Evolutionary conservation across 2,329 filamentous ascomycete species (phyloP).

Genomic region (Didymella sp.): DNA sequence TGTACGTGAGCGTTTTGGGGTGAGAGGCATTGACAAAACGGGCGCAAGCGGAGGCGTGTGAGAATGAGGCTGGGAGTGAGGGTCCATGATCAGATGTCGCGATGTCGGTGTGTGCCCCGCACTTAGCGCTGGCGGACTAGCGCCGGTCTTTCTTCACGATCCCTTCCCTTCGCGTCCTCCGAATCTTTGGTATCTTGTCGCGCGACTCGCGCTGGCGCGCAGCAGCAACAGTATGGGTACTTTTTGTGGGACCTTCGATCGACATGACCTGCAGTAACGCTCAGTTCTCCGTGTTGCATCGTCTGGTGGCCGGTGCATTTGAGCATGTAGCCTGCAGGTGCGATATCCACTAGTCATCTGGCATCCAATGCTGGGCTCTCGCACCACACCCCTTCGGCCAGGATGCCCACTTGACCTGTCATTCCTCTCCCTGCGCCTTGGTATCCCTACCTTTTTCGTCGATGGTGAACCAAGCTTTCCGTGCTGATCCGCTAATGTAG

Average conservation of each 20-base stretch:
- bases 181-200: slow-evolving; percentile 19
- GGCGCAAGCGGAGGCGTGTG: slow-evolving; percentile 19
- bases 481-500: slow-evolving; percentile 45
- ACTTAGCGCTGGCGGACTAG: slow-evolving; percentile 21
- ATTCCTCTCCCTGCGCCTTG: slow-evolving; percentile 37
- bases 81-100: slow-evolving; percentile 20
- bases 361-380: slow-evolving; percentile 21
- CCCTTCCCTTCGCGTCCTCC: slow-evolving; percentile 17
- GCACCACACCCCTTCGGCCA: slow-evolving; percentile 39
- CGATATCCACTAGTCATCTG: slow-evolving; percentile 35
- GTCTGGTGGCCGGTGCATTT: slow-evolving; percentile 36
- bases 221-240: slow-evolving; percentile 18
- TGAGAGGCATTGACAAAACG: slow-evolving; percentile 25
- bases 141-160: slow-evolving; percentile 21
- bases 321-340: slow-evolving; percentile 35
- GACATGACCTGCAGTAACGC: slow-evolving; percentile 43
- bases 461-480: slow-evolving; percentile 48
- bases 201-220: slow-evolving; percentile 20
- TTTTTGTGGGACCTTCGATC: slow-evolving; percentile 35
- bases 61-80: slow-evolving; percentile 38
- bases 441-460: slow-evolving; percentile 38
- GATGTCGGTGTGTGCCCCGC: slow-evolving; percentile 32
- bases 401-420: slow-evolving; percentile 41
- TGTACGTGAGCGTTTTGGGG: slow-evolving; percentile 30
- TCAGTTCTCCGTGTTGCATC: slow-evolving; percentile 31